Evolutionary conservation across 768 basidiomycete genomes (phyloP).

Genomic region (Sporobolomyces pararoseus): DNA sequence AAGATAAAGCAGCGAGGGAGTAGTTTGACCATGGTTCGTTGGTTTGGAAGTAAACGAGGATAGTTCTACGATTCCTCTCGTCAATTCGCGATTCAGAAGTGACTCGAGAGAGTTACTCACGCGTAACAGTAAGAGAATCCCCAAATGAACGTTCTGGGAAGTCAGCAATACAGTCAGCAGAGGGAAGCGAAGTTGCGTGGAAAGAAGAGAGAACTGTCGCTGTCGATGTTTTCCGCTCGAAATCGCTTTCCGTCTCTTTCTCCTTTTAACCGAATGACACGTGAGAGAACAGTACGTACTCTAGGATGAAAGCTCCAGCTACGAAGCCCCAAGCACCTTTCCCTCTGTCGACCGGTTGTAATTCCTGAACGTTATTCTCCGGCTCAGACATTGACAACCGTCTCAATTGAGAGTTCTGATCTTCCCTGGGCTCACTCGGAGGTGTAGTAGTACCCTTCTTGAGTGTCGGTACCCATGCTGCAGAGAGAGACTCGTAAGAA

Average conservation of each 20-base stretch:
- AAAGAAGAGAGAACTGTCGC: neutral
- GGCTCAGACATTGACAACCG: constrained; percentile 24
- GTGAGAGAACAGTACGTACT: constrained; percentile 1
- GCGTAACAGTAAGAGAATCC: constrained; percentile 23
- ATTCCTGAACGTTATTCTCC: neutral
- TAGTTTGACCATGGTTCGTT: constrained; percentile 17
- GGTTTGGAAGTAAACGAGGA: constrained; percentile 27
- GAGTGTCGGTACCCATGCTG: constrained; percentile 2
- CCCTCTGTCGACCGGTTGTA: constrained; percentile 18
- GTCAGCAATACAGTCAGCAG: neutral
- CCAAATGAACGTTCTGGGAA: neutral
- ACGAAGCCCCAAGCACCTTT: constrained; percentile 23
- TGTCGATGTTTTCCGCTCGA: no score
- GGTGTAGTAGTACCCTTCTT: neutral
- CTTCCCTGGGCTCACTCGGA: neutral
- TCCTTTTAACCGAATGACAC: no score
- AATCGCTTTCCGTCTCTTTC: no score
- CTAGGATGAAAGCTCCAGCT: constrained; percentile 17
- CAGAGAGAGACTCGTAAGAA: constrained; percentile 4
- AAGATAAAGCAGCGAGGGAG: constrained; percentile 20
- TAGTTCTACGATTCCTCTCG: neutral
- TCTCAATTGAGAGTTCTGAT: constrained; percentile 8
- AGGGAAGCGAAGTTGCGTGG: neutral
- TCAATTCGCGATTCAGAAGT: no score
- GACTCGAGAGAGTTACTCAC: neutral